phyloP scores from a whole-genome alignment of 805 yeast species.

The Saitoella complicata region DNA sequence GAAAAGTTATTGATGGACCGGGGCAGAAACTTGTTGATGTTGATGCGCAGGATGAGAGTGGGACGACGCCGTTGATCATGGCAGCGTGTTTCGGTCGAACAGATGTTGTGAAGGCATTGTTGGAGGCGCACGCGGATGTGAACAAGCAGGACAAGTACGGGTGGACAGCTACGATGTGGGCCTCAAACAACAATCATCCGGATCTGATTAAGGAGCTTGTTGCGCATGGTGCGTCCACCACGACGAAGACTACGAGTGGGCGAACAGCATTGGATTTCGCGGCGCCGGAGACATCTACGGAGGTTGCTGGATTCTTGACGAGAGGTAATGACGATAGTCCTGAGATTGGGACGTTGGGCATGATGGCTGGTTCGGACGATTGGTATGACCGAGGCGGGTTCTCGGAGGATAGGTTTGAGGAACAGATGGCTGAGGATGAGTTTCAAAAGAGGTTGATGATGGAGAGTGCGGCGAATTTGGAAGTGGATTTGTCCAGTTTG shows the following conservation, averaged over 20 bases:
- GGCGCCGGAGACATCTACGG: constrained; percentile 30
- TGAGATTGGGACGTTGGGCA: neutral
- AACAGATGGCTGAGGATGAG: constrained; percentile 10
- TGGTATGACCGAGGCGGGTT: neutral
- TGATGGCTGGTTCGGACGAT: constrained; percentile 1
- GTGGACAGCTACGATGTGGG: constrained; percentile 67
- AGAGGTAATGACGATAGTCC: neutral
- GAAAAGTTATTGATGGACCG: constrained; percentile 17
- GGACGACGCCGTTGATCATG: constrained; percentile 24
- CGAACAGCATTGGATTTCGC: constrained; percentile 41
- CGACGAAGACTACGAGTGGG: constrained; percentile 29
- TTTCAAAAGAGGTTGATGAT: constrained; percentile 12
- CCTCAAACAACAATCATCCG: constrained; percentile 44
- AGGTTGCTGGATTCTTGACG: constrained; percentile 28
- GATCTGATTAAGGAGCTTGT: constrained; percentile 41
- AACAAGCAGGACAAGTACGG: constrained; percentile 21
- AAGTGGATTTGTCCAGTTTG: constrained; percentile 18
- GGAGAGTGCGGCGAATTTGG: constrained; percentile 19
- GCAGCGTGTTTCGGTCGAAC: constrained; percentile 27
- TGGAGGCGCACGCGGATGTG: constrained; percentile 23
- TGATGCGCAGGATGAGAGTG: constrained; percentile 22
- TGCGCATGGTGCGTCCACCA: constrained; percentile 48
- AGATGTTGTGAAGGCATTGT: constrained; percentile 20
- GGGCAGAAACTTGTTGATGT: constrained; percentile 17
- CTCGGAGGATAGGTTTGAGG: constrained; percentile 2